phyloP scores from a whole-genome alignment of 257 asterid genomes.

The Schizonepeta tenuifolia region DNA sequence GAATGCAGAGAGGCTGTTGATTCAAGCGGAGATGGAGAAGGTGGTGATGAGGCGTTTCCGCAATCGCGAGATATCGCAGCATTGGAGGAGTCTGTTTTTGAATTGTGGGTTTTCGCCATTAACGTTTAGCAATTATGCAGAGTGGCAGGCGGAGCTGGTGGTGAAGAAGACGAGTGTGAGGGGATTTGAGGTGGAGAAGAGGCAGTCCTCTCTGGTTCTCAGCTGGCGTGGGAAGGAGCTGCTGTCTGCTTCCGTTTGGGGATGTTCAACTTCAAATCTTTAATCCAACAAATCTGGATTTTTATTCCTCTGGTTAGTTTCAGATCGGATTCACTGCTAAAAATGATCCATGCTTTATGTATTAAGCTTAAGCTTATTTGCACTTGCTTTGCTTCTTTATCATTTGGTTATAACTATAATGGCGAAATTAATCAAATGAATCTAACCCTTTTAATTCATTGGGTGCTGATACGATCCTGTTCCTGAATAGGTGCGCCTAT shows the following conservation, averaged over 20 bases:
- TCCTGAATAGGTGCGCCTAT: too few relatives aligned
- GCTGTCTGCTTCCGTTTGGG: conserved; percentile 90
- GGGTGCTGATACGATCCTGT: too few relatives aligned
- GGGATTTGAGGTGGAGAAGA: conserved; percentile 87
- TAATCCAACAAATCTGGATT: neutral
- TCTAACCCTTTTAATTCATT: conserved; percentile 17
- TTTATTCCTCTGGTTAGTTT: neutral
- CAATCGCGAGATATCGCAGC: conserved; percentile 67
- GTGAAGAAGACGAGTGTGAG: conserved; percentile 70
- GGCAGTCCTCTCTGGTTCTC: conserved; percentile 81
- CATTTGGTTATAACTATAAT: conserved; percentile 45
- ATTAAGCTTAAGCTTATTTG: conserved; percentile 26
- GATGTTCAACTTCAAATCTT: conserved; percentile 58
- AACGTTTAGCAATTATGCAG: conserved; percentile 71
- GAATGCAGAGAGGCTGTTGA: conserved; percentile 76
- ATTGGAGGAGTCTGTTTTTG: conserved; percentile 76
- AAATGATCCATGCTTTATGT: conserved; percentile 42
- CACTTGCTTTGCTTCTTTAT: conserved; percentile 28
- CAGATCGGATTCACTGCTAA: neutral
- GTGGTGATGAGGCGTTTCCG: conserved; percentile 52
- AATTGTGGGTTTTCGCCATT: conserved; percentile 74
- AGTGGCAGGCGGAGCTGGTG: conserved; percentile 82
- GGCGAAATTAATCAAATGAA: conserved; percentile 1
- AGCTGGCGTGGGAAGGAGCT: conserved; percentile 95
- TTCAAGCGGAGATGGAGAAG: conserved; percentile 76